These are phyloP conservation scores for Phytopythium boreale DNA, from an alignment of 352 stramenopile genomes.

Conservation along the genomic window DNA sequence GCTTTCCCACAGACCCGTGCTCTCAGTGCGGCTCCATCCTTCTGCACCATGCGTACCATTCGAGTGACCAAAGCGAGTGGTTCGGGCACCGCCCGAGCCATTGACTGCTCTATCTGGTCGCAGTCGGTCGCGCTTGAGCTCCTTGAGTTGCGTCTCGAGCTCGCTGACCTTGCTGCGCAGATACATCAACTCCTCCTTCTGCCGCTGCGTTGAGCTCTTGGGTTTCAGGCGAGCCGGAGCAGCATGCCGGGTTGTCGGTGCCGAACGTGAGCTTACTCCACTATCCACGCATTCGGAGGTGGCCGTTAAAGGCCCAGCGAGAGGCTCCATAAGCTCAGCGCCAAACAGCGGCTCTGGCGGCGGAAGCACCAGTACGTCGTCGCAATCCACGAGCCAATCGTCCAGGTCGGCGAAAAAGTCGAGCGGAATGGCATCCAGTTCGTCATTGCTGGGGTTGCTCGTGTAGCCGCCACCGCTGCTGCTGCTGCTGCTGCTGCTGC, in stretches of 20 bases:
- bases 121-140: slow-evolving; percentile 9
- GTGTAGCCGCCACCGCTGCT: not conserved
- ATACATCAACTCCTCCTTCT: slow-evolving; percentile 34
- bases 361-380: not conserved
- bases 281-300: not conserved
- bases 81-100: not conserved
- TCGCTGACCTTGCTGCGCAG: slow-evolving; percentile 24
- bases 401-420: slow-evolving; percentile 29
- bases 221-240: slow-evolving; percentile 9
- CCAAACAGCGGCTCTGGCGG: too few relatives aligned
- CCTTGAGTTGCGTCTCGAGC: slow-evolving; percentile 20
- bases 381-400: slow-evolving; percentile 14
- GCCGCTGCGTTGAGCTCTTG: slow-evolving; percentile 32
- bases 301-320: not conserved
- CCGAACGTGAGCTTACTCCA: not conserved
- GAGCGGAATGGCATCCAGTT: not conserved
- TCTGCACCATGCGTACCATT: not conserved
- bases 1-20: slow-evolving; percentile 17
- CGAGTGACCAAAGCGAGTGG: not conserved
- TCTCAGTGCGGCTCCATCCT: not conserved
- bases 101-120: not conserved
- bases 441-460: not conserved
- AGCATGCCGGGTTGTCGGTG: not conserved
- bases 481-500: too few relatives aligned
- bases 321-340: not conserved